phyloP scores from a whole-genome alignment of 108 stramenopile species.

The Skeletonema grethae region DNA sequence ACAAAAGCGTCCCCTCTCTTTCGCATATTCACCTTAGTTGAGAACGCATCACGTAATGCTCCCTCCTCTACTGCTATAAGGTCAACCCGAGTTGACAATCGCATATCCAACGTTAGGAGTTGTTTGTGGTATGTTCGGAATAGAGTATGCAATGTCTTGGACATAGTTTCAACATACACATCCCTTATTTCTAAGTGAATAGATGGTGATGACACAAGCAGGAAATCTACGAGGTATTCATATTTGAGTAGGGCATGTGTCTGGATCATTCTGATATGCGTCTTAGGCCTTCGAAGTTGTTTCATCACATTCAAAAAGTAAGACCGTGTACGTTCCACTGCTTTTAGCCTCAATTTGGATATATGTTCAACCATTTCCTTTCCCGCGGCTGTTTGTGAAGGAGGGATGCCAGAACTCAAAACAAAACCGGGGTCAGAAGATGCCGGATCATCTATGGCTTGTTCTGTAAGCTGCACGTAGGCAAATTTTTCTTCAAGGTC shows the following conservation, averaged over 20 bases:
- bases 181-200: constrained; percentile 90
- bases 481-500: constrained; percentile 86
- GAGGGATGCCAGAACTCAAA: constrained; percentile 63
- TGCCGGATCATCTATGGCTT: constrained; percentile 30
- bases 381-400: constrained; percentile 86
- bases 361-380: constrained; percentile 91
- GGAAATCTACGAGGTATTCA: constrained; percentile 75
- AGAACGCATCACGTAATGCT: constrained; percentile 82
- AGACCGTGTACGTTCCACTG: constrained; percentile 84
- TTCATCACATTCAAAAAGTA: constrained; percentile 89
- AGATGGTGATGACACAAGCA: constrained; percentile 83
- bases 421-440: constrained; percentile 55
- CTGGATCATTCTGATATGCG: constrained; percentile 97
- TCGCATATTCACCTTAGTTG: constrained; percentile 85
- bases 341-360: constrained; percentile 80
- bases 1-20: constrained; percentile 95
- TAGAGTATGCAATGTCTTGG: constrained; percentile 86
- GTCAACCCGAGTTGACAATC: constrained; percentile 88
- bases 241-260: constrained; percentile 91
- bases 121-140: constrained; percentile 96
- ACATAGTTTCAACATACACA: constrained; percentile 95
- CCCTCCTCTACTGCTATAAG: constrained; percentile 95
- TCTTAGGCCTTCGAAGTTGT: constrained; percentile 78
- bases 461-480: constrained; percentile 69
- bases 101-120: constrained; percentile 88